Evolutionary conservation across 192 early-diverging fungal species (phyloP), one percentile per base, ranked within the genome.

Genomic region (Chytriomyces sp.): DNA sequence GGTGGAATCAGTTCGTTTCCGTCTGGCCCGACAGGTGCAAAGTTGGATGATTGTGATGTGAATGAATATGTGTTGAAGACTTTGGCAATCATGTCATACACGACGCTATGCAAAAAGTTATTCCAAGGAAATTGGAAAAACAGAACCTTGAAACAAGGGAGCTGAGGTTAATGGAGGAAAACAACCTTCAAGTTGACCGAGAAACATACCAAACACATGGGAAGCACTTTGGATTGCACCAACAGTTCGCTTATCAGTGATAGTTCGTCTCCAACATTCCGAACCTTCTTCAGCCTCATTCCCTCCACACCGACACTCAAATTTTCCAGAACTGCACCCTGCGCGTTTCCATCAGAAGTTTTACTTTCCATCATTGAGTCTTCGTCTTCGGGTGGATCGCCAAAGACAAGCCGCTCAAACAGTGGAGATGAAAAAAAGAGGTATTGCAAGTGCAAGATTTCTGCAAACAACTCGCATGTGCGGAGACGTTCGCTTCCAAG

Each of bases 31-130:
- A 75, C 64, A 47, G 73, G 73, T 7, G 76, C 68, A 61, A 77
- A 68, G 47, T 78, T 77, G 45, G 73, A 75, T 26, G 62, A 65
- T 66, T 75, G 73, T 18, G 73, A 75, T 4, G 82, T 87, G 53
- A 82, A 91, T 84, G 95, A 91, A 43, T 93, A 95, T 47, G 95
- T 91, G 81, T 98, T 97, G 75, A 97, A 95, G 45, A 98, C 92
- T 83, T 99, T 98, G 78, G 96, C 96, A 78, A 98, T 89, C 90
- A 98, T 97, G 80, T 99, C 98, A 81, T 97, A 99, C 1, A 98
- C 95, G 43, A 99, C 97, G 26, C 94, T 95, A 80, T 99, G 98
- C 76, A 99, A 79, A 82, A 99, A 97, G 86, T 99, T 99, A 84
- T 99, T 99, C 92, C 97, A 98, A 47, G 92, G 91, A 77, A 94